Evolutionary conservation across 2,329 filamentous ascomycete genomes (phyloP).

Genomic region (Phaeosphaeriaceae sp.): DNA sequence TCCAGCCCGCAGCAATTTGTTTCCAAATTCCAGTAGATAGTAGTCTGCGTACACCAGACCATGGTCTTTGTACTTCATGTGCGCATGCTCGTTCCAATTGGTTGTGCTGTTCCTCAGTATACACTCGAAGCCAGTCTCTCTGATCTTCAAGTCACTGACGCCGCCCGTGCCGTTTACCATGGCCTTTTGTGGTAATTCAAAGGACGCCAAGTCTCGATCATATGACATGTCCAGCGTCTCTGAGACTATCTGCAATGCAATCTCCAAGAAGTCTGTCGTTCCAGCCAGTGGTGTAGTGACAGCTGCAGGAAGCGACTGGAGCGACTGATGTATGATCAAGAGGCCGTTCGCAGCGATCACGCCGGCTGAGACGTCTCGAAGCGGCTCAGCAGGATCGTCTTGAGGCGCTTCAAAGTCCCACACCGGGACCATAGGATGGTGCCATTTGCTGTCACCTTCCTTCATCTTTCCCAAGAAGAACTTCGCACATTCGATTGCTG

Average conservation of each 20-base stretch:
- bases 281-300: conserved; percentile 4
- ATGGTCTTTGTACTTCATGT: conserved; percentile 54
- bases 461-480: conserved; percentile 55
- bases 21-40: conserved; percentile 56
- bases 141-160: conserved; percentile 25
- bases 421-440: conserved; percentile 48
- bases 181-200: conserved; percentile 16
- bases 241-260: conserved; percentile 29
- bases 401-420: conserved; percentile 62
- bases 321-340: conserved; percentile 47
- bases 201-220: conserved; percentile 34
- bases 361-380: conserved; percentile 51
- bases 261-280: conserved; percentile 14
- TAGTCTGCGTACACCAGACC: conserved; percentile 61
- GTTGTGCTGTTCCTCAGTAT: conserved; percentile 57
- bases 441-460: conserved; percentile 37
- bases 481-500: conserved; percentile 54
- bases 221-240: conserved; percentile 42
- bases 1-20: conserved; percentile 51
- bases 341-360: conserved; percentile 53
- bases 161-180: conserved; percentile 20
- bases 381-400: conserved; percentile 38
- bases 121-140: conserved; percentile 49
- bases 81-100: conserved; percentile 57
- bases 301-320: conserved; percentile 24